Evolutionary conservation across 441 rosid genomes (phyloP), one percentile per base, ranked within the genome.

Genomic region (Erodium trifolium): DNA sequence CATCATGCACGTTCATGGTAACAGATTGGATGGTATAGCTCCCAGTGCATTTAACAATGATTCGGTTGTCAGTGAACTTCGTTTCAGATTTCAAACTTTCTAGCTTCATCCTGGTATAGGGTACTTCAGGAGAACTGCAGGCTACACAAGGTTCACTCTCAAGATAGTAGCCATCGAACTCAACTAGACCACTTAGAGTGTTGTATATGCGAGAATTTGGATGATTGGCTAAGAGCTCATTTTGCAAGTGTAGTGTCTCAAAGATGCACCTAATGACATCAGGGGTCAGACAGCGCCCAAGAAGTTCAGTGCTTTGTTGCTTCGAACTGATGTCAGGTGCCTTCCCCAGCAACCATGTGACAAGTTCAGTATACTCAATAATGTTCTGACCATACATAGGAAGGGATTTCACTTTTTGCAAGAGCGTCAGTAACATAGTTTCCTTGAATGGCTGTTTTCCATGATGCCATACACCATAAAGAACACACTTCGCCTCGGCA

Each of bases 61-160:
- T 96, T 71, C 99, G 99, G 73, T 90, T 93, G 83, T 92, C 99
- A 29, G 99, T 96, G 68, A 96, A 96, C 87, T 93, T 96, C 18
- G 96, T 96, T 87, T 96, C 99, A 59, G 99, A 96, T 77, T 93
- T 96, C 85, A 96, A 78, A 78, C 92, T 93, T 82, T 96, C 99
- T 62, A 96, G 87, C 87, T 96, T 96, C 99, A 93, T 93, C 82
- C 92, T 88, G 85, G 96, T 86, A 65, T 92, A 96, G 27, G 99
- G 99, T 43, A 93, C 99, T 86, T 96, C 99, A 17, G 99, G 99
- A 75, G 99, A 88, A 82, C 99, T 96, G 87, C 99, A 96, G 67
- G 99, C 88, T 74, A 96, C 99, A 85, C 99, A 96, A 17, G 99
- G 99, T 76, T 96, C 99, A 69, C 98, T 96, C 86, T 96, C 99